These are phyloP conservation scores for Botrytis deweyae DNA, from an alignment of 2,329 filamentous ascomycete species.

Conservation along the genomic window DNA sequence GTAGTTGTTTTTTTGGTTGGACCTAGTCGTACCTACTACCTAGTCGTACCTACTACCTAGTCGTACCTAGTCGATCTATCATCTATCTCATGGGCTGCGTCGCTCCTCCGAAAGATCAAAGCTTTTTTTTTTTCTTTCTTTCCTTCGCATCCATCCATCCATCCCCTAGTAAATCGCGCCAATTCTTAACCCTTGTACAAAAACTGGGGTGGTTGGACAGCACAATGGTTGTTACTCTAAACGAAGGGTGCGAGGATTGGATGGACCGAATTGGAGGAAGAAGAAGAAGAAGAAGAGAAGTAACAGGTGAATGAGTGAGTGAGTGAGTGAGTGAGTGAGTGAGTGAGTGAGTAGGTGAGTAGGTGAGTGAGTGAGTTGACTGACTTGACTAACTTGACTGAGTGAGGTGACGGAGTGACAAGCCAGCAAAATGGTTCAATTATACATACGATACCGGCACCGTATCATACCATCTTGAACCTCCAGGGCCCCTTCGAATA, in stretches of 20 bases:
- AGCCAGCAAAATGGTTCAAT: not conserved
- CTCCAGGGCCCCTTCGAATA: not conserved
- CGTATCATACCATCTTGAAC: not conserved
- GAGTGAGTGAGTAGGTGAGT: not conserved
- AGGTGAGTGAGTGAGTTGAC: too few species aligned
- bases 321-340: too few species aligned
- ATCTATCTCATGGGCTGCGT: not conserved
- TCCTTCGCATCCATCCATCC: not conserved
- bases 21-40: too few species aligned
- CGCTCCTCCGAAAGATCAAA: not conserved
- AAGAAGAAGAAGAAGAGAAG: too few species aligned
- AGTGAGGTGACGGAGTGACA: not conserved
- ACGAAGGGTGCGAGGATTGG: conserved; percentile 10
- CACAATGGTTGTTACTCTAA: conserved; percentile 10
- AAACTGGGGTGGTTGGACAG: conserved; percentile 16
- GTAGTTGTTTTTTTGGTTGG: not conserved
- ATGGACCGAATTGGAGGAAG: not conserved
- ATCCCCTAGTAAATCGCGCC: not conserved
- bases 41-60: too few species aligned
- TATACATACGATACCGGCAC: not conserved
- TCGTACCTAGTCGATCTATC: not conserved
- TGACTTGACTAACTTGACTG: too few species aligned
- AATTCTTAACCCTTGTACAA: conserved; percentile 10
- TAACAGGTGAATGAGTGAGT: not conserved
- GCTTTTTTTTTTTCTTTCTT: not conserved